Conservation (phyloP, 768 basidiomycete genomes). For the Fomitopsis serialis region DNA sequence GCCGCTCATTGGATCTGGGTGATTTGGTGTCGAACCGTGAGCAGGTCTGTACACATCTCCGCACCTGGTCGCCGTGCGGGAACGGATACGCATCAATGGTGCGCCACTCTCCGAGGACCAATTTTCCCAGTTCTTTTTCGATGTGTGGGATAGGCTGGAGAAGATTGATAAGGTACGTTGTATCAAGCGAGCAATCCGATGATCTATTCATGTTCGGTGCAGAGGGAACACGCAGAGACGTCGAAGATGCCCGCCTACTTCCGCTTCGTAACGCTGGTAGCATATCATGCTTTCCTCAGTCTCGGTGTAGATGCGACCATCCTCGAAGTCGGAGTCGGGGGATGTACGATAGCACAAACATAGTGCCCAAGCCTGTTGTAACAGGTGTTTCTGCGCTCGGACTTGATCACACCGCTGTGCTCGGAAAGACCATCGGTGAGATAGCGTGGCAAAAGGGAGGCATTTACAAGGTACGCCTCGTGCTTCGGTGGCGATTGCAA, state of each 20-base stretch:
- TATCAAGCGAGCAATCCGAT: background rate
- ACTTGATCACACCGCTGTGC: constrained; percentile 82
- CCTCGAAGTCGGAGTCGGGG: constrained; percentile 95
- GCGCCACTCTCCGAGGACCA: constrained; percentile 80
- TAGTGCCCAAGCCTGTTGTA: constrained; percentile 85
- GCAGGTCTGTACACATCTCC: constrained; percentile 94
- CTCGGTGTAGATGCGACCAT: constrained; percentile 80
- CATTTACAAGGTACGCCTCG: constrained; percentile 76
- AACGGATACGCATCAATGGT: constrained; percentile 93
- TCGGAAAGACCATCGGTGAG: constrained; percentile 83
- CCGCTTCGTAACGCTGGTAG: constrained; percentile 86
- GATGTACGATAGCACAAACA: constrained; percentile 93
- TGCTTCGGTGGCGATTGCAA: background rate
- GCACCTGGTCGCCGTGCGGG: constrained; percentile 91
- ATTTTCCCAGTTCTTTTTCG: constrained; percentile 91
- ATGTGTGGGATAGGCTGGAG: constrained; percentile 87
- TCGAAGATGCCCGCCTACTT: constrained; percentile 88
- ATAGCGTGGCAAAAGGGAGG: constrained; percentile 97
- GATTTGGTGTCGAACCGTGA: too few species aligned
- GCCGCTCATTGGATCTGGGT: background rate
- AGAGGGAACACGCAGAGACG: constrained; percentile 48
- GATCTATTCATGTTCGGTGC: constrained; percentile 1
- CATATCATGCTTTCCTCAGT: constrained; percentile 81
- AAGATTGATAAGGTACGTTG: constrained; percentile 51
- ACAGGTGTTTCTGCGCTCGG: constrained; percentile 90